These are phyloP conservation scores for Sideroxylon spinosum DNA, from an alignment of 179 eudicot species.

Conservation along the genomic window DNA sequence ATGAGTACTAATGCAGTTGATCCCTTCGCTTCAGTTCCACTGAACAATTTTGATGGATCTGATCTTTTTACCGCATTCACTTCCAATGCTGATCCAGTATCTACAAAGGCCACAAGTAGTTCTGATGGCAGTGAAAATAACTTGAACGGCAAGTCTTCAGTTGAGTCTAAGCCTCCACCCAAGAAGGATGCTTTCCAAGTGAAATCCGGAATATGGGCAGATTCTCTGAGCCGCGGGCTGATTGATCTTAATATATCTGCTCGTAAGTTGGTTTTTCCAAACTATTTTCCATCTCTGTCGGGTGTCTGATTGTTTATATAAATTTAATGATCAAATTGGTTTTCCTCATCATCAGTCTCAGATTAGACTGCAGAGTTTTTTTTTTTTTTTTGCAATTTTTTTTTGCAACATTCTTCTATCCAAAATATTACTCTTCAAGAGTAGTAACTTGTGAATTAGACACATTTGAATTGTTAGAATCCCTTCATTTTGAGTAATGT, in stretches of 20 bases:
- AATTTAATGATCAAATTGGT: background rate
- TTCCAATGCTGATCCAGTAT: slow-evolving; percentile 43
- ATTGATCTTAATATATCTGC: slow-evolving; percentile 97
- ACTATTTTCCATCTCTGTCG: slow-evolving; percentile 3
- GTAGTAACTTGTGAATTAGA: too few species aligned
- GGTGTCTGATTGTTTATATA: background rate
- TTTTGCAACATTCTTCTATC: background rate
- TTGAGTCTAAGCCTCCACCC: slow-evolving; percentile 42
- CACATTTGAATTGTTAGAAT: too few species aligned
- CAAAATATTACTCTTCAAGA: too few species aligned
- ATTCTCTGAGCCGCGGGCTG: slow-evolving; percentile 91
- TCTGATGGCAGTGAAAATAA: slow-evolving; percentile 25
- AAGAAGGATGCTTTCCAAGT: slow-evolving; percentile 69
- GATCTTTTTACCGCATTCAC: slow-evolving; percentile 66
- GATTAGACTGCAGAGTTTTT: background rate
- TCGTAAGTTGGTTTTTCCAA: slow-evolving; percentile 52
- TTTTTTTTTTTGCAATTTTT: too few species aligned
- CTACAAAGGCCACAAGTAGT: slow-evolving; percentile 35
- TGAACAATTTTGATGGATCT: slow-evolving; percentile 70
- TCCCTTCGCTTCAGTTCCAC: slow-evolving; percentile 83
- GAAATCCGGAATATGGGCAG: slow-evolving; percentile 98
- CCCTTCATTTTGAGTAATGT: too few species aligned
- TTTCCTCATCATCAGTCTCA: background rate
- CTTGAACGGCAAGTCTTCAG: slow-evolving; percentile 36
- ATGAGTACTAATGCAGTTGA: slow-evolving; percentile 40